phyloP scores from a whole-genome alignment of 192 early-diverging fungal genomes.

The Coemansia asiatica region DNA sequence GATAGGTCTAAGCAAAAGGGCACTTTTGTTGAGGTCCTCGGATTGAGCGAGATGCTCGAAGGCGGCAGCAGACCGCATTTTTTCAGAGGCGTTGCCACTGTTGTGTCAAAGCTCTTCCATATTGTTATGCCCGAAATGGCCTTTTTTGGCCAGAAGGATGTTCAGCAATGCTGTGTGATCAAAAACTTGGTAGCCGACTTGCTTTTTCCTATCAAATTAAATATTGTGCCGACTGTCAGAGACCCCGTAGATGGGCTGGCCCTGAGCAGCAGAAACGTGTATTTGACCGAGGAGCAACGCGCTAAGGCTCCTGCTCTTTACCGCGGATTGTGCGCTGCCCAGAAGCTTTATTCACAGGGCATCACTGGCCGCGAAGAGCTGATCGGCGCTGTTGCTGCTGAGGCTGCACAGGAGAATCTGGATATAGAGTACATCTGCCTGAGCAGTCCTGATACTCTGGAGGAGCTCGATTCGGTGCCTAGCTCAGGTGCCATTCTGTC shows the following conservation, averaged over 20 bases:
- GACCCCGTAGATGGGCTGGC: slow-evolving; percentile 80
- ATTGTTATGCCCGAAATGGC: slow-evolving; percentile 78
- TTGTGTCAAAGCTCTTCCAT: slow-evolving; percentile 92
- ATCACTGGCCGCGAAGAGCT: slow-evolving; percentile 33
- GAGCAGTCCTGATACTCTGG: slow-evolving; percentile 66
- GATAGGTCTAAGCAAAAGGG: slow-evolving; percentile 77
- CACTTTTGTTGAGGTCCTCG: slow-evolving; percentile 90
- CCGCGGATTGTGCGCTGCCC: slow-evolving; percentile 62
- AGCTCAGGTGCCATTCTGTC: slow-evolving; percentile 73
- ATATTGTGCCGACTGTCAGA: slow-evolving; percentile 71
- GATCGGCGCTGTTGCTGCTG: slow-evolving; percentile 50
- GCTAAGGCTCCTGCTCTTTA: slow-evolving; percentile 70
- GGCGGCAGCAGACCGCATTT: slow-evolving; percentile 90
- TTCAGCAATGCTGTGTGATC: slow-evolving; percentile 87
- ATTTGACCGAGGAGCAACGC: slow-evolving; percentile 73
- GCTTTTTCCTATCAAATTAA: slow-evolving; percentile 71
- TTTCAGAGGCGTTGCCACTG: slow-evolving; percentile 95
- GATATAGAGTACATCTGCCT: slow-evolving; percentile 86
- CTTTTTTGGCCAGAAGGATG: slow-evolving; percentile 97
- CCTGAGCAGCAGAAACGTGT: slow-evolving; percentile 86
- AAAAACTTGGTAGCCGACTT: slow-evolving; percentile 82
- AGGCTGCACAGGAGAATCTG: slow-evolving; percentile 50
- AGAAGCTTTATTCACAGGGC: slow-evolving; percentile 48
- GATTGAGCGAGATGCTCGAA: slow-evolving; percentile 90
- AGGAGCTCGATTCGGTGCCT: slow-evolving; percentile 57